Percentiles rank a stretch among this genome's conserved stretches.
Evolutionary conservation across 2,329 filamentous ascomycete species (phyloP).

Genomic region (Fusarium buharicum): DNA sequence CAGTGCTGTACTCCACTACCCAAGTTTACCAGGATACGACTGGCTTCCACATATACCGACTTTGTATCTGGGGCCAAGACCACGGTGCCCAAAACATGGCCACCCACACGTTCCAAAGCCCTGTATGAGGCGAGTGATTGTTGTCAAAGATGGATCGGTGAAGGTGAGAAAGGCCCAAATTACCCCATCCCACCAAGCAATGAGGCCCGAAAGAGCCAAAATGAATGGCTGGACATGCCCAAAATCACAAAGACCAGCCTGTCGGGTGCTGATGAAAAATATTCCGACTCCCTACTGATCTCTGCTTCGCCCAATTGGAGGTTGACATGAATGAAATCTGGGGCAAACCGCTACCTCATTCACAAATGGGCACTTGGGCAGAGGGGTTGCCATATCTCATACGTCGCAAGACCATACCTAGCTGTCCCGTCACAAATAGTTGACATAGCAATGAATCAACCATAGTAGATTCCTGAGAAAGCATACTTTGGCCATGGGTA

Average conservation of each 20-base stretch:
- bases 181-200: slow-evolving; percentile 20
- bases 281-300: slow-evolving; percentile 30
- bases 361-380: slow-evolving; percentile 21
- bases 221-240: slow-evolving; percentile 18
- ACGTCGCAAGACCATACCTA: slow-evolving; percentile 27
- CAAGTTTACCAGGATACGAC: slow-evolving; percentile 20
- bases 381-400: slow-evolving; percentile 23
- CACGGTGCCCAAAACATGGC: slow-evolving; percentile 17
- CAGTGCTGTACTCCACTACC: slow-evolving; percentile 42
- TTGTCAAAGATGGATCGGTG: slow-evolving; percentile 32
- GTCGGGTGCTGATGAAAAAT: slow-evolving; percentile 34
- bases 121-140: slow-evolving; percentile 21
- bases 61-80: slow-evolving; percentile 35
- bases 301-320: slow-evolving; percentile 26
- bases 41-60: slow-evolving; percentile 21
- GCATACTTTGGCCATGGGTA: slow-evolving; percentile 44
- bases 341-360: slow-evolving; percentile 27
- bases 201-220: slow-evolving; percentile 35
- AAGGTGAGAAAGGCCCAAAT: slow-evolving; percentile 32
- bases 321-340: slow-evolving; percentile 29
- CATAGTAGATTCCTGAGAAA: slow-evolving; percentile 26
- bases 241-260: slow-evolving; percentile 27
- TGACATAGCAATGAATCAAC: slow-evolving; percentile 37
- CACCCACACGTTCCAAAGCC: slow-evolving; percentile 19
- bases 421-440: slow-evolving; percentile 31